phyloP scores from a whole-genome alignment of 179 eudicot genomes.

The Gypsophila paniculata region DNA sequence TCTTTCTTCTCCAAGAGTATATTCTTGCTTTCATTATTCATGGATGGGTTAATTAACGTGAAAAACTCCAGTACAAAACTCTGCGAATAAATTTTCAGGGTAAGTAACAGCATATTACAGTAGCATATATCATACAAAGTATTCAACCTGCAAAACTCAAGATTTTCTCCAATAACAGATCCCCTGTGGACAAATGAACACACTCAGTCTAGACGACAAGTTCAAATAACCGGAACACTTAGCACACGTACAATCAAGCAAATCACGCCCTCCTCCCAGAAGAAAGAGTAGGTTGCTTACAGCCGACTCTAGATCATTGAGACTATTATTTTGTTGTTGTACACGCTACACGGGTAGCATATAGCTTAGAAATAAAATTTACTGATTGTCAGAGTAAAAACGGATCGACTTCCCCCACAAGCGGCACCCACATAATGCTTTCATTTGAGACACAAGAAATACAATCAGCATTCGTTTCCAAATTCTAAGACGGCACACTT shows the following conservation, averaged over 20 bases:
- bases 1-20: slow-evolving; percentile 43
- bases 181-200: slow-evolving; percentile 18
- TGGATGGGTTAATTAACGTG: slow-evolving; percentile 35
- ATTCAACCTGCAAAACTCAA: slow-evolving; percentile 21
- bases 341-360: not conserved
- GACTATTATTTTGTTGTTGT: not conserved
- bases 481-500: not conserved
- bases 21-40: slow-evolving; percentile 45
- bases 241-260: not conserved
- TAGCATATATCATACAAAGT: slow-evolving; percentile 24
- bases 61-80: slow-evolving; percentile 36
- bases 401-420: not conserved
- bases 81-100: slow-evolving; percentile 48
- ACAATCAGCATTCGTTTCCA: not conserved
- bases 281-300: not conserved
- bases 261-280: not conserved
- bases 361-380: not conserved
- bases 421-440: not conserved
- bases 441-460: not conserved
- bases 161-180: slow-evolving; percentile 17
- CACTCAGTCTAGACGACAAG: not conserved
- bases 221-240: not conserved
- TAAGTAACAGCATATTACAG: slow-evolving; percentile 30
- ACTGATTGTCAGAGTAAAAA: not conserved
- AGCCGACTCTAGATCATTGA: not conserved